Evolutionary conservation across 2,329 filamentous ascomycete species (phyloP).

Genomic region (Paecilomyces sp.): DNA sequence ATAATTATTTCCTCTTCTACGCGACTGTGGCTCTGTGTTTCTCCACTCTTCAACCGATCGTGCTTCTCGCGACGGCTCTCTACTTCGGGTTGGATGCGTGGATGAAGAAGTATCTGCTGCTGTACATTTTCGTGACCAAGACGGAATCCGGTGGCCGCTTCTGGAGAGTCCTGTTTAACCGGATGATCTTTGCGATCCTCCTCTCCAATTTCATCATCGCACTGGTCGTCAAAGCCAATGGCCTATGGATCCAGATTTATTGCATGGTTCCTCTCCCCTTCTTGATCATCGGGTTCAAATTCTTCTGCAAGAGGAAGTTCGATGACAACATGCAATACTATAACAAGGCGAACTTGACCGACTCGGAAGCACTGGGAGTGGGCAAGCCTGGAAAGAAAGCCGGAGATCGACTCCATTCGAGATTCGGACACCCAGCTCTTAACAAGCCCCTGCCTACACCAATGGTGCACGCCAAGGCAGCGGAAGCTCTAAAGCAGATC

Average conservation of each 20-base stretch:
- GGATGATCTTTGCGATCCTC: conserved; percentile 75
- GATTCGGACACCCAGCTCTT: conserved; percentile 84
- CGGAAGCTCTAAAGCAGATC: conserved; percentile 76
- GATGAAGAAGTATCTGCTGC: conserved; percentile 88
- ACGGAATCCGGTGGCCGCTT: conserved; percentile 90
- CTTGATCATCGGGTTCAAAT: conserved; percentile 74
- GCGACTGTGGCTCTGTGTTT: conserved; percentile 82
- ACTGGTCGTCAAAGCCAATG: conserved; percentile 65
- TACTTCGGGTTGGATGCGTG: conserved; percentile 85
- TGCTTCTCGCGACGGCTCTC: conserved; percentile 75
- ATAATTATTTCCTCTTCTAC: conserved; percentile 97
- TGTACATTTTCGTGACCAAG: conserved; percentile 96
- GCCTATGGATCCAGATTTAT: conserved; percentile 59
- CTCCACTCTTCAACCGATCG: conserved; percentile 75
- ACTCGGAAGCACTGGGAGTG: conserved; percentile 37
- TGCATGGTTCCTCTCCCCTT: conserved; percentile 68
- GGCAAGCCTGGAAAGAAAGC: conserved; percentile 32
- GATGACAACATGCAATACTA: conserved; percentile 78
- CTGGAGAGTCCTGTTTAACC: conserved; percentile 88
- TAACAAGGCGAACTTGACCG: conserved; percentile 55
- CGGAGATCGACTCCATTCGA: conserved; percentile 61
- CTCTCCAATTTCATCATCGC: conserved; percentile 74
- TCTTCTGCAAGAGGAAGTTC: conserved; percentile 69
- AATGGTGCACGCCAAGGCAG: conserved; percentile 89
- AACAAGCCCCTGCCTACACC: conserved; percentile 86